These are phyloP conservation scores for Helotiales sp. DNA, from an alignment of 2,329 filamentous ascomycete species.

Conservation along the genomic window DNA sequence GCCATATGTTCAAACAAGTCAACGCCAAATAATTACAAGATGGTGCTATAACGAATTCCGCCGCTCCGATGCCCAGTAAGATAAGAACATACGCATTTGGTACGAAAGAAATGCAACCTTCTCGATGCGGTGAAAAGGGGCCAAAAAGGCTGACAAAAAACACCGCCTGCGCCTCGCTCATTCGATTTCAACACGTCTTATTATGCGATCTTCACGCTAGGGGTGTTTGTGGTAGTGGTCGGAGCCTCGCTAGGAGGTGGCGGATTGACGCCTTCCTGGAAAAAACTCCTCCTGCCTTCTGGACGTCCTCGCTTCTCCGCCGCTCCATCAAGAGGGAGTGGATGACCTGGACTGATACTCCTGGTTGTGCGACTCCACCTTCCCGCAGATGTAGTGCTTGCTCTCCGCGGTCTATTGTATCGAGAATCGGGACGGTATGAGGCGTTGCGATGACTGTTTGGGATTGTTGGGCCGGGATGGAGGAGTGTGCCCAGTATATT, in stretches of 20 bases:
- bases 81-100: neutral
- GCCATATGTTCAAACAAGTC: neutral
- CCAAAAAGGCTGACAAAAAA: neutral
- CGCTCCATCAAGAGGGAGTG: conserved; percentile 8
- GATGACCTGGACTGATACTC: conserved; percentile 5
- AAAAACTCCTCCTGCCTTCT: conserved; percentile 34
- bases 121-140: neutral
- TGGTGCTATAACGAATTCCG: neutral
- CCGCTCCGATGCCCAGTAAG: neutral
- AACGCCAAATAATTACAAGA: neutral
- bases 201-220: neutral
- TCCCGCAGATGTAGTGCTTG: neutral
- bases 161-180: conserved; percentile 6
- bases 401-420: neutral
- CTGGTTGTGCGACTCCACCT: conserved; percentile 6
- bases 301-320: conserved; percentile 16
- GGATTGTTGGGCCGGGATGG: conserved; percentile 42
- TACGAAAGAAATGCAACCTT: neutral
- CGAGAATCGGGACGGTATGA: neutral
- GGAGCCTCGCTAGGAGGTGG: conserved; percentile 8
- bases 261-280: conserved; percentile 34
- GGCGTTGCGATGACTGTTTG: conserved; percentile 34
- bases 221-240: neutral
- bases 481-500: conserved; percentile 40
- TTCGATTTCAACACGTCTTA: neutral